Conservation (phyloP, 192 early-diverging fungal genomes). For the Backusella liffmaniae region DNA sequence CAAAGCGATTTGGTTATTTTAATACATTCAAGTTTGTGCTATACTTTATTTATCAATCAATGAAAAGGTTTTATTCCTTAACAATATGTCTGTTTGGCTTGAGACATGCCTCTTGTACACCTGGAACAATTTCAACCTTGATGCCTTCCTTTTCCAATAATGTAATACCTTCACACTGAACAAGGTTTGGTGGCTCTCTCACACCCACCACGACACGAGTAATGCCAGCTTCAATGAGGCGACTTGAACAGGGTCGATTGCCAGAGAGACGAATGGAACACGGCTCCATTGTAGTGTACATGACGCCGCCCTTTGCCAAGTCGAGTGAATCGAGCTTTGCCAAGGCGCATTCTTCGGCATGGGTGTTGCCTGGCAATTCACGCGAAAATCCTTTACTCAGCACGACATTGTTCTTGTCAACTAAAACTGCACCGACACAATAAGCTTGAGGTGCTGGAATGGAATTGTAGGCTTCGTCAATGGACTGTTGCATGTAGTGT, state of each 20-base stretch:
- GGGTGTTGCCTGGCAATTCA: slow-evolving; percentile 95
- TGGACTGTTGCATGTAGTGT: slow-evolving; percentile 78
- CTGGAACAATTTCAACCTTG: slow-evolving; percentile 66
- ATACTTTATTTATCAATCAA: no score
- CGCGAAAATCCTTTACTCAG: slow-evolving; percentile 88
- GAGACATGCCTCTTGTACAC: slow-evolving; percentile 73
- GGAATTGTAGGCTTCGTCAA: slow-evolving; percentile 79
- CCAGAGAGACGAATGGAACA: slow-evolving; percentile 76
- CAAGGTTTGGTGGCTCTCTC: slow-evolving; percentile 84
- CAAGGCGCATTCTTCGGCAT: slow-evolving; percentile 91
- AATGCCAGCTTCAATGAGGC: slow-evolving; percentile 71
- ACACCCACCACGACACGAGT: slow-evolving; percentile 82
- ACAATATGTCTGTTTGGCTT: slow-evolving; percentile 68
- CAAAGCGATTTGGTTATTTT: no score
- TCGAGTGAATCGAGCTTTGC: slow-evolving; percentile 56
- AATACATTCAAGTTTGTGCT: no score
- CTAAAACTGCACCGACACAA: slow-evolving; percentile 88
- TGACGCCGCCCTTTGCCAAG: slow-evolving; percentile 51
- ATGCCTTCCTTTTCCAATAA: slow-evolving; percentile 70
- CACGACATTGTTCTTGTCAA: slow-evolving; percentile 39
- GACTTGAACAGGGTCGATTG: slow-evolving; percentile 71
- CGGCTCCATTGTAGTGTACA: slow-evolving; percentile 99
- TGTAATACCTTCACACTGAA: slow-evolving; percentile 74
- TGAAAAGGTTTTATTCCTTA: background rate
- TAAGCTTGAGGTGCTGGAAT: slow-evolving; percentile 80